Conservation (phyloP, 169 alveolate genomes). For the Miamiensis avidus region DNA sequence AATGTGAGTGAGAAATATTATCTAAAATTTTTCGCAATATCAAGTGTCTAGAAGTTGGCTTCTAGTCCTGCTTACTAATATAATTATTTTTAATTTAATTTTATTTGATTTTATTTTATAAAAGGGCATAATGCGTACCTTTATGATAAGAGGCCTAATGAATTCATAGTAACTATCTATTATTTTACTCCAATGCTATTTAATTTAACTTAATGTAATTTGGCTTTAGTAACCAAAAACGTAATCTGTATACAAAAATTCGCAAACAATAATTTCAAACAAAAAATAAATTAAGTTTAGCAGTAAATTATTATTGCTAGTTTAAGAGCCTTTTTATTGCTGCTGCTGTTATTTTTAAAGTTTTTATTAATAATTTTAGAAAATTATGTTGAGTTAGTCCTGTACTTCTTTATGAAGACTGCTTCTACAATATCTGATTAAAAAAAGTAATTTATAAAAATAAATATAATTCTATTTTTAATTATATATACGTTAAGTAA, state of each 20-base stretch:
- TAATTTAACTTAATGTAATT: constrained; percentile 2
- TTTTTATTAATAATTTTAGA: not conserved
- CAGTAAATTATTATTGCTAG: not conserved
- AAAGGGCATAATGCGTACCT: constrained; percentile 1
- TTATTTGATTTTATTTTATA: too few relatives aligned
- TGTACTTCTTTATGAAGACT: not conserved
- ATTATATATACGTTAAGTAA: not conserved
- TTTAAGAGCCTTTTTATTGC: not conserved
- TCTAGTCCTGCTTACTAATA: too few relatives aligned
- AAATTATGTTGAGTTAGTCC: not conserved
- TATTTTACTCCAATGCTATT: constrained; percentile 8
- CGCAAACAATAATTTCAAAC: constrained; percentile 2
- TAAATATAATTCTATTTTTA: too few relatives aligned
- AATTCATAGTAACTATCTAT: not conserved
- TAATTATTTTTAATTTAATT: too few relatives aligned
- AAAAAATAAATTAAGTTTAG: constrained; percentile 5
- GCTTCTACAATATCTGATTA: not conserved
- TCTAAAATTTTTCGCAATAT: not conserved
- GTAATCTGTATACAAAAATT: constrained; percentile 19
- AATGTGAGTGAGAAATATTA: not conserved
- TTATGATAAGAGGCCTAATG: not conserved
- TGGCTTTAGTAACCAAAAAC: not conserved
- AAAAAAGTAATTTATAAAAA: too few relatives aligned
- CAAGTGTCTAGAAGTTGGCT: not conserved
- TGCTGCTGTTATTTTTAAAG: not conserved